phyloP scores from a whole-genome alignment of 1,284 basidiomycete species.

The Paramarasmius palmivorus region DNA sequence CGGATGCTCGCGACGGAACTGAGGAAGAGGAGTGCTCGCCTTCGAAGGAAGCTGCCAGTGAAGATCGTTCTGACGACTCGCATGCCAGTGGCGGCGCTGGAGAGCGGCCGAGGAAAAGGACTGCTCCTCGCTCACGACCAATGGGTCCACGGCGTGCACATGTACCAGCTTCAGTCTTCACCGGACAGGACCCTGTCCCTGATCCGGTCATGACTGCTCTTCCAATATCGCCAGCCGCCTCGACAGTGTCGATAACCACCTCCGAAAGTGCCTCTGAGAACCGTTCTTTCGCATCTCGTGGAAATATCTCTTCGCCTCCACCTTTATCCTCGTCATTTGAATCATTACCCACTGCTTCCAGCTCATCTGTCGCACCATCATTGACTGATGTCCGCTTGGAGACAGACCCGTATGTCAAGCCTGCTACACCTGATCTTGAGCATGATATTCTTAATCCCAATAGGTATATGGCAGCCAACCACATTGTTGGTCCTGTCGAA shows the following conservation, averaged over 20 bases:
- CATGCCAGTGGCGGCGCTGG: not conserved
- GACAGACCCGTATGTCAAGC: conserved; percentile 20
- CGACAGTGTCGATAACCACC: conserved; percentile 33
- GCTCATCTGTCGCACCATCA: conserved; percentile 39
- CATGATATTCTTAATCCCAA: conserved; percentile 15
- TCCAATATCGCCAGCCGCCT: conserved; percentile 15
- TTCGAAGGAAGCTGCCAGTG: not conserved
- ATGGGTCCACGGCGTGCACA: conserved; percentile 15
- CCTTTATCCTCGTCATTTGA: conserved; percentile 45
- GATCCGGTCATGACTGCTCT: not conserved
- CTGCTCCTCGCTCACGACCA: conserved; percentile 9
- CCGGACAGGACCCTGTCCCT: not conserved
- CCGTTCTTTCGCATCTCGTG: conserved; percentile 12
- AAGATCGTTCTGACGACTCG: not conserved
- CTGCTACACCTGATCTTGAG: conserved; percentile 6
- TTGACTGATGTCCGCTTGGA: conserved; percentile 34
- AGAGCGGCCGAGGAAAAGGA: not conserved
- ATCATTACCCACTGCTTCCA: conserved; percentile 42
- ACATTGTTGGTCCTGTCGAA: conserved; percentile 29
- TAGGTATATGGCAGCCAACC: conserved; percentile 2
- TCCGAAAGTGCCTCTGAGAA: conserved; percentile 28
- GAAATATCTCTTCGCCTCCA: conserved; percentile 25
- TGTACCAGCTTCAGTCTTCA: conserved; percentile 5
- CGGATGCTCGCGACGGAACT: conserved; percentile 2
- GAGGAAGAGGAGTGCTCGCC: not conserved